Evolutionary conservation across 2,329 filamentous ascomycete species (phyloP), one percentile per base, ranked within the genome.

Genomic region (Colletotrichum orchidophilum): DNA sequence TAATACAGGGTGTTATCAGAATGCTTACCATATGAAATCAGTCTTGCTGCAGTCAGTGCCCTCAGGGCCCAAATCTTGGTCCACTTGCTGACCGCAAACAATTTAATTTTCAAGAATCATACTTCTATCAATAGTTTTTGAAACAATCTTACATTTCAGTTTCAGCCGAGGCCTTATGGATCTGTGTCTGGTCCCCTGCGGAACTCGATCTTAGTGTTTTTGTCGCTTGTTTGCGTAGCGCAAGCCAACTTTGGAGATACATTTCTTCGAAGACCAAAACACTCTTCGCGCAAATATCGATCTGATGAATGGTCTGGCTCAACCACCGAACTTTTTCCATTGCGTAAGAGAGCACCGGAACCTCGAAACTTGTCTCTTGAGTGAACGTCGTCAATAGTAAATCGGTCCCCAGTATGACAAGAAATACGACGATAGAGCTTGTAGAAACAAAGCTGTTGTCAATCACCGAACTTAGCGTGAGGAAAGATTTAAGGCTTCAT

Each of bases 151-250:
- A 24, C 1, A 53, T 55, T 66, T 39, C 8, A 53, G 13, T 8
- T 1, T 1, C 8, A 66, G 55, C 57, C 15, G 57, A 54, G 33
- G 31, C 49, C 2, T 35, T 66, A 3, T 42, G 49, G 55, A 49
- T 66, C 1, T 66, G 62, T 12, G 46, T 66, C 3, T 66, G 46
- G 64, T 53, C 64, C 1, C 31, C 42, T 2, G 33, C 33, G 6
- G 64, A 66, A 26, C 46, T 62, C 0, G 24, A 42, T 42, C 55
- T 66, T 3, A 46, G 64, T 0, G 49, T 66, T 5, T 54, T 33
- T 12, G 57, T 66, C 2, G 64, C 64, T 8, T 66, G 64, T 18
- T 61, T 62, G 49, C 64, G 55, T 7, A 31, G 12, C 24, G 64
- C 64, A 13, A 29, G 64, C 26, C 64, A 66, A n/a, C 42, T 66